Percentiles rank a stretch among this genome's conserved stretches.
These are phyloP conservation scores for Tricholoma matsutake DNA, from an alignment of 768 basidiomycete genomes.

Conservation along the genomic window DNA sequence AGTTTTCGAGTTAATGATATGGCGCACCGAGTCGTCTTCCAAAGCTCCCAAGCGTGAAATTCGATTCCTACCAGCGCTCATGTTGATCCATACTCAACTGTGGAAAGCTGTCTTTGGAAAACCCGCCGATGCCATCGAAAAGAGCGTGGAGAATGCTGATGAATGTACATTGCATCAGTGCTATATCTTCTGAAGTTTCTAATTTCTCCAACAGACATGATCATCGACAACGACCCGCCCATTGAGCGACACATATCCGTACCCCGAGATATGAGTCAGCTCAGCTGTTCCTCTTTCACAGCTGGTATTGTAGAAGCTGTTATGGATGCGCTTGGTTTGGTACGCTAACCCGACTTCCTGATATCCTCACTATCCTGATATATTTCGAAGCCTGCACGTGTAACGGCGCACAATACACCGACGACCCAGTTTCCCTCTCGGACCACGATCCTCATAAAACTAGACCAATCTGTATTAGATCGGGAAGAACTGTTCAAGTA, in stretches of 20 bases:
- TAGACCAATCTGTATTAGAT: slow-evolving; percentile 90
- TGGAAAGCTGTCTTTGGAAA: slow-evolving; percentile 94
- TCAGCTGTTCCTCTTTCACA: slow-evolving; percentile 96
- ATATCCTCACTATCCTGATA: slow-evolving; percentile 3
- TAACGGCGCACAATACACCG: slow-evolving; percentile 93
- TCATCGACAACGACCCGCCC: slow-evolving; percentile 93
- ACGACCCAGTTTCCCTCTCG: slow-evolving; percentile 75
- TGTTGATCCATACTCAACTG: slow-evolving; percentile 92
- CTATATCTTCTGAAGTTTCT: slow-evolving; percentile 6
- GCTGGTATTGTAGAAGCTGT: slow-evolving; percentile 98
- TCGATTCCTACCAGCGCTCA: slow-evolving; percentile 85
- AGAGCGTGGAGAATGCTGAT: slow-evolving; percentile 93
- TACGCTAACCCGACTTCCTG: slow-evolving; percentile 39
- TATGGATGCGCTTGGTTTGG: slow-evolving; percentile 90
- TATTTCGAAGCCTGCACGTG: slow-evolving; percentile 78
- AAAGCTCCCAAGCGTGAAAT: slow-evolving; percentile 94
- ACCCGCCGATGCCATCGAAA: slow-evolving; percentile 92
- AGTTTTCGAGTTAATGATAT: slow-evolving; percentile 82
- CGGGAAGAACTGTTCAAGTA: slow-evolving; percentile 88
- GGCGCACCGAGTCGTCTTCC: slow-evolving; percentile 72
- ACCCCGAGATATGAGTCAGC: slow-evolving; percentile 88
- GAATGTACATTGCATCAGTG: slow-evolving; percentile 62
- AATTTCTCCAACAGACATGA: slow-evolving; percentile 69
- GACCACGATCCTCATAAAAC: slow-evolving; percentile 96
- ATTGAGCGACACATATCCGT: slow-evolving; percentile 91